These are phyloP conservation scores for Mimosa bimucronata DNA, from an alignment of 306 rosid species.

Conservation along the genomic window DNA sequence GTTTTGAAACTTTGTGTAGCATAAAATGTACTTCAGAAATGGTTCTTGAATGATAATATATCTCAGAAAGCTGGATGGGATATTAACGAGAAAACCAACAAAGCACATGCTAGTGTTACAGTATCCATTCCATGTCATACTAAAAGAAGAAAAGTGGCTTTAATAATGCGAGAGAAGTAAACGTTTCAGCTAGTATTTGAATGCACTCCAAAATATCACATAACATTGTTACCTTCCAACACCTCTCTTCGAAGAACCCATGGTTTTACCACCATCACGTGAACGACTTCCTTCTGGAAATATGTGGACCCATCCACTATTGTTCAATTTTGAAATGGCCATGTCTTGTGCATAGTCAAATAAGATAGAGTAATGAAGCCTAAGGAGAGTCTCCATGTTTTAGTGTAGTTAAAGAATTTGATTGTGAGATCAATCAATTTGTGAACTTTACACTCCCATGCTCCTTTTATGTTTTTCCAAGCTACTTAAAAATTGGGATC, in stretches of 20 bases:
- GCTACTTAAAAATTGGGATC: too few species aligned
- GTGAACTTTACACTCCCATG: too few species aligned
- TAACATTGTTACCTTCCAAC: slow-evolving; percentile 76
- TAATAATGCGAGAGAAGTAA: slow-evolving; percentile 6
- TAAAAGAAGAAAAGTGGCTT: background rate
- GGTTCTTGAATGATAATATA: background rate
- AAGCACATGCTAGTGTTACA: background rate
- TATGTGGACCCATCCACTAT: slow-evolving; percentile 94
- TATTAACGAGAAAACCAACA: slow-evolving; percentile 8
- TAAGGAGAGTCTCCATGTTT: too few species aligned
- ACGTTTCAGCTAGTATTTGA: background rate
- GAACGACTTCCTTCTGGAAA: slow-evolving; percentile 99
- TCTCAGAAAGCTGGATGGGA: slow-evolving; percentile 3
- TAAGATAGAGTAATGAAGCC: too few species aligned
- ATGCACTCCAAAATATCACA: slow-evolving; percentile 16
- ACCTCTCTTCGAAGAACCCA: slow-evolving; percentile 92
- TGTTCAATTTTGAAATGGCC: slow-evolving; percentile 86
- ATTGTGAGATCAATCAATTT: too few species aligned
- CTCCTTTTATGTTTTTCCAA: too few species aligned
- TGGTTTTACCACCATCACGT: slow-evolving; percentile 91
- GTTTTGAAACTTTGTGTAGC: background rate
- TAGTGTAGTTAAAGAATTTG: too few species aligned
- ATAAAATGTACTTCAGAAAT: background rate
- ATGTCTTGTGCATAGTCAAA: too few species aligned
- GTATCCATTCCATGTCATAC: background rate